A percentile compares a stretch with the other conserved stretches of the same genome.
Conservation (phyloP, 148 eudicot species). For the Chenopodium formosanum region DNA sequence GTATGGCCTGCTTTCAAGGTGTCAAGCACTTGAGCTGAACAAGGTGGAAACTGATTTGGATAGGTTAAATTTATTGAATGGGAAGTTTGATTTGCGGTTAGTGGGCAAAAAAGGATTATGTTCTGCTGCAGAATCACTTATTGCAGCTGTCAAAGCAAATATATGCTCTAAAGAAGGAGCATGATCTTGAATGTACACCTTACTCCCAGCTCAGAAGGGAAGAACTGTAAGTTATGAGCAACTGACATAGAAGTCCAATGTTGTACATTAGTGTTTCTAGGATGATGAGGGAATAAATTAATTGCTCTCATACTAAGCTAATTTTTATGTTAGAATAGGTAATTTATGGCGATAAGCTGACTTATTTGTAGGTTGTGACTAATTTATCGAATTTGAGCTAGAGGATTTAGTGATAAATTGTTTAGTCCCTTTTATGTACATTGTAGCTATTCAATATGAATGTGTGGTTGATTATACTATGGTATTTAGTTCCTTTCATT, state of each 20-base stretch:
- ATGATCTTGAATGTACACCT: conserved; percentile 15
- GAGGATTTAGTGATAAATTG: neutral
- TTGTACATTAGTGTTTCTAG: conserved; percentile 27
- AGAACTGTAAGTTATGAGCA: conserved; percentile 12
- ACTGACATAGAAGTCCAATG: conserved; percentile 8
- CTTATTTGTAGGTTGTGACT: neutral
- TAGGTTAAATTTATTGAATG: conserved; percentile 42
- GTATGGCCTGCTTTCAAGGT: conserved; percentile 48
- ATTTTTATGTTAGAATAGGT: conserved; percentile 1
- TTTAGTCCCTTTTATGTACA: neutral
- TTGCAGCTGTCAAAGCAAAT: conserved; percentile 41
- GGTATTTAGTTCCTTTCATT: no score
- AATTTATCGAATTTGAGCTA: neutral
- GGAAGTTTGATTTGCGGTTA: conserved; percentile 46
- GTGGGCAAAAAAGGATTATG: conserved; percentile 54
- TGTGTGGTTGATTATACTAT: no score
- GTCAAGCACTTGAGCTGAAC: conserved; percentile 45
- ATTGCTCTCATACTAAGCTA: neutral
- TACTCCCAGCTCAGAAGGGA: conserved; percentile 5
- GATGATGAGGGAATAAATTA: conserved; percentile 21
- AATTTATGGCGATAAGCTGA: conserved; percentile 8
- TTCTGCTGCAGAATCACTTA: conserved; percentile 44
- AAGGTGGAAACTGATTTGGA: conserved; percentile 47
- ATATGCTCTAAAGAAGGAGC: conserved; percentile 11
- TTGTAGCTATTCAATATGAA: no score